Evolutionary conservation across 106 monocot genomes (phyloP).

Genomic region (Dendrobium officinale): DNA sequence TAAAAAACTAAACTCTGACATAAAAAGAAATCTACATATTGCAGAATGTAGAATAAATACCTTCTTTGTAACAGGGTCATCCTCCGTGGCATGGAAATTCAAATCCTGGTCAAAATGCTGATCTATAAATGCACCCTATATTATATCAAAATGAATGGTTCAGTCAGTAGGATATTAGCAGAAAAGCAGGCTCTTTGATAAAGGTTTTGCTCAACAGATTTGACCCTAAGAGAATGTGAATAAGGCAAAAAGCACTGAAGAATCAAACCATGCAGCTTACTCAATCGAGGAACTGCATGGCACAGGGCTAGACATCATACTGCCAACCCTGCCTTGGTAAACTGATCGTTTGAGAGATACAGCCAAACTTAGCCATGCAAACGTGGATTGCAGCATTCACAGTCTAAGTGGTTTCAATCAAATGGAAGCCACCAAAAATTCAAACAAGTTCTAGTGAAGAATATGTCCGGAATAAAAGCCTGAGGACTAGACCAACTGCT

Average conservation of each 20-base stretch:
- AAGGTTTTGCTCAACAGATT: background rate
- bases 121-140: constrained; percentile 65
- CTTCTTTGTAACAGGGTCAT: constrained; percentile 98
- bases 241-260: background rate
- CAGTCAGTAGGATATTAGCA: background rate
- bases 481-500: background rate
- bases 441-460: background rate
- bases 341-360: background rate
- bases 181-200: background rate
- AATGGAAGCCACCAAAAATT: background rate
- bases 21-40: background rate
- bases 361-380: background rate
- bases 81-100: constrained; percentile 92
- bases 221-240: background rate
- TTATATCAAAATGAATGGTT: background rate
- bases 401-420: background rate
- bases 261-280: background rate
- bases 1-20: background rate
- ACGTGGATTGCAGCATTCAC: background rate
- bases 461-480: background rate
- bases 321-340: background rate
- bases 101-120: constrained; percentile 94
- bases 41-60: constrained; percentile 18
- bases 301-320: background rate
- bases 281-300: background rate